A percentile compares a stretch with the other conserved stretches of the same genome.
Evolutionary conservation across 352 stramenopile species (phyloP).

Genomic region (Pythium graminicola): DNA sequence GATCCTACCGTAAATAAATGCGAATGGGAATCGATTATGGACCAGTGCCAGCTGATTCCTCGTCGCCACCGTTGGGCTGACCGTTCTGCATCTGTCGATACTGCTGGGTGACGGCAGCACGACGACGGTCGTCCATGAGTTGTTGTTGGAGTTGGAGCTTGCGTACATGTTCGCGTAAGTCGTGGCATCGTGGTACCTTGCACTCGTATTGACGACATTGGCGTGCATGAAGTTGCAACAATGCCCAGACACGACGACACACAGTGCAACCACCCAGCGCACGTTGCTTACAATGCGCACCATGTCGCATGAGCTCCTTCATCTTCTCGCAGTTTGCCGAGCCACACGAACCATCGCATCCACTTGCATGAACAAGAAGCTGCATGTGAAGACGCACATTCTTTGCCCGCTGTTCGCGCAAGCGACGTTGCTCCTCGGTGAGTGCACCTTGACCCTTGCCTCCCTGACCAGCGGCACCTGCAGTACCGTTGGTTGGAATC

Average conservation of each 20-base stretch:
- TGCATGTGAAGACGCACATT: slow-evolving; percentile 98
- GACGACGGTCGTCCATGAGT: slow-evolving; percentile 96
- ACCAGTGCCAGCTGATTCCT: slow-evolving; percentile 8
- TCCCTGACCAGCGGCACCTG: slow-evolving; percentile 9
- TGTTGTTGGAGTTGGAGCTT: slow-evolving; percentile 96
- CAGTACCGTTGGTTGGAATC: slow-evolving; percentile 58
- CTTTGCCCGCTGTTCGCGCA: slow-evolving; percentile 86
- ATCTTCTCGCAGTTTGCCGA: slow-evolving; percentile 98
- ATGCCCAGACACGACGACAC: slow-evolving; percentile 95
- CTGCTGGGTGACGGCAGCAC: slow-evolving; percentile 81
- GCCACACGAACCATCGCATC: slow-evolving; percentile 90
- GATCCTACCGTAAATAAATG: slow-evolving; percentile 27
- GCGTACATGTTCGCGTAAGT: slow-evolving; percentile 92
- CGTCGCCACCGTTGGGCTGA: slow-evolving; percentile 25
- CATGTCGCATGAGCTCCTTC: slow-evolving; percentile 97
- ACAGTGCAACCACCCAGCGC: slow-evolving; percentile 92
- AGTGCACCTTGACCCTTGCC: slow-evolving; percentile 27
- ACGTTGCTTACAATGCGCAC: slow-evolving; percentile 89
- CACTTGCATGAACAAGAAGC: slow-evolving; percentile 95
- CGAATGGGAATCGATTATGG: neutral
- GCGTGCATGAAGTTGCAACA: slow-evolving; percentile 96
- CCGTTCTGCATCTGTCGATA: slow-evolving; percentile 77
- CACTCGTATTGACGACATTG: slow-evolving; percentile 93
- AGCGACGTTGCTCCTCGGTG: slow-evolving; percentile 55
- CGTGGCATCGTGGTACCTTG: slow-evolving; percentile 94